Base-by-base conservation (phyloP, 2,329 filamentous ascomycete genomes). In the Xylaria sp. region DNA sequence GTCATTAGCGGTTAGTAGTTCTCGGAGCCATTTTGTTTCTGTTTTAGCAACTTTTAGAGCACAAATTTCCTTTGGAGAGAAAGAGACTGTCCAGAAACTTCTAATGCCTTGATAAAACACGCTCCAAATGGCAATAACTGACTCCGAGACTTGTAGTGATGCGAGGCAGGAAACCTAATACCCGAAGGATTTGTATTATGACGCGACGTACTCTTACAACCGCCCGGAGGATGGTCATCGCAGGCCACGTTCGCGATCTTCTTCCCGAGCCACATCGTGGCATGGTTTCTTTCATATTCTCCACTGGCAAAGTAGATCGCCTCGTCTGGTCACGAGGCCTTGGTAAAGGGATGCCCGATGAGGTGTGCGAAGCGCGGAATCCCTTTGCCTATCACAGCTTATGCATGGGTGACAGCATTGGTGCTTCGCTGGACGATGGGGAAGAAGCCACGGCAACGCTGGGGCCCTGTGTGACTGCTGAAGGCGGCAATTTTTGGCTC, bases 361-460 rank as follows among this genome's bases (percentile, higher is more conserved):
- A 83, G 12, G 73, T 83, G 1, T 83, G 81, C 67, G 56, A 65
- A 39, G 76, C 82, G 5, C 76, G 81, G 15, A 84, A 84, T 69
- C 81, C 82, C 1, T 83, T 81, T 55, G 80, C 77, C 68, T 84
- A 83, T 70, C 69, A 72, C 43, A 77, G 70, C n/a, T 81, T 80
- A 3, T 80, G 81, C 61, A 84, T 84, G 81, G 82, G 82, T 2
- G 82, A 84, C 57, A 83, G 81, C 66, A 82, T 84, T 45, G 82
- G 82, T 9, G 74, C 80, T 15, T 70, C 65, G 6, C 77, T 76
- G 1, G 73, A 73, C 15, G 76, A 73, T 3, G 64, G 67, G 4
- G 74, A 78, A 1, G 80, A 82, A 41, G 77, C 74, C 41, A 83
- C 81, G 0, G 80, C 81, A 18, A 84, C 82, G 1, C 72, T 84